Base-by-base conservation (phyloP, 768 basidiomycete genomes). In the Phylloporus scabripes region DNA sequence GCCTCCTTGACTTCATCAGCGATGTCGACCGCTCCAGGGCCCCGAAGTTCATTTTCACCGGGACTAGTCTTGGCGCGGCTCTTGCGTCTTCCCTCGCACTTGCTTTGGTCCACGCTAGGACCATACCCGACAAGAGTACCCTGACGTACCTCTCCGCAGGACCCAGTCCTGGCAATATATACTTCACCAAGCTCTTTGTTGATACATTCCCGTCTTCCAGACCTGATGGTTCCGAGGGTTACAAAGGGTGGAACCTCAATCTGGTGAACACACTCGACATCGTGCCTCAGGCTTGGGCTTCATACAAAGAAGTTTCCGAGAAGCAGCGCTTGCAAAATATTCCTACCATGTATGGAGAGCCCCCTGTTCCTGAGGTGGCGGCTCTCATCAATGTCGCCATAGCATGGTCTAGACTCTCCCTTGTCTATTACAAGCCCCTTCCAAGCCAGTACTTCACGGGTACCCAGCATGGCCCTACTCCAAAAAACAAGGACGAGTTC, bases 191-290 rank as follows among this genome's bases (percentile, higher is more conserved):
- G 5, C 29, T 31, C 29, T 31, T 31, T 4, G 12, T 31, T 11
- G 7, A 39, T 21, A 39, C 14, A 39, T 21, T 26, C 15, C 7
- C 21, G 4, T 7, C 4, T 9, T 1, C 7, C 23, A 41, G 15
- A 12, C n/a, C n/a, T 5, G 15, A 4, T 1, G n/a, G 24, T 15
- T 28, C 33, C 4, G 3, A 6, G 0, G 31, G 39, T 7, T 54
- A 60, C 34, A 18, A 53, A n/a, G 49, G 45, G 1, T 60, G 59
- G 9, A 60, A 60, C 43, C 42, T 59, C 7, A 60, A 60, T 40
- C 47, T 59, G 18, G 49, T 60, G 37, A 60, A 60, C 38, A 60
- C 38, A 42, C 39, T 12, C 40, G 52, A 60, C 2, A 36, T 54
- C 18, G 55, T 51, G 1, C 55, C 59, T 1, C 52, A 60, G 26